phyloP scores from a whole-genome alignment of 2,329 filamentous ascomycete genomes.

The Ascomycota sp. region DNA sequence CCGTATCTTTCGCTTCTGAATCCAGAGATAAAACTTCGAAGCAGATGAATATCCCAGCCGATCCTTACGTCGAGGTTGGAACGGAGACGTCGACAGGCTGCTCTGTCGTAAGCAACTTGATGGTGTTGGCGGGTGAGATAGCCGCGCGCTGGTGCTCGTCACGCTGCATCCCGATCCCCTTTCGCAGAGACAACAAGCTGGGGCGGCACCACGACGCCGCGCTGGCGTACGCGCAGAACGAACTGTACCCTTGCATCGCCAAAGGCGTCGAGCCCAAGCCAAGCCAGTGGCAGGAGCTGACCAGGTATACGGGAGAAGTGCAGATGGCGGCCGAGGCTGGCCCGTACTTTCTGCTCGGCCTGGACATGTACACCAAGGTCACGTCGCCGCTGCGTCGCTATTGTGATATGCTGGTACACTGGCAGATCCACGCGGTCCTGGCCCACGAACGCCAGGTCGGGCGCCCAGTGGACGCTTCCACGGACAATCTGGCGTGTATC shows the following conservation, averaged over 20 bases:
- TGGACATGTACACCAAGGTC: conserved; percentile 39
- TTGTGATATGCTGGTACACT: conserved; percentile 41
- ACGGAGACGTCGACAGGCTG: conserved; percentile 11
- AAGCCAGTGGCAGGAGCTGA: conserved; percentile 10
- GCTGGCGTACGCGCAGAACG: conserved; percentile 15
- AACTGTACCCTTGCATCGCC: conserved; percentile 14
- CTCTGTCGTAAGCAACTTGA: conserved; percentile 20
- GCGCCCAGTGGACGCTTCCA: conserved; percentile 7
- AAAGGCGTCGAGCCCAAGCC: conserved; percentile 13
- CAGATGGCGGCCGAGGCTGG: conserved; percentile 31
- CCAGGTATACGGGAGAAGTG: conserved; percentile 22
- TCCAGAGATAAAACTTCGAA: conserved; percentile 3
- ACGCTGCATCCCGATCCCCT: conserved; percentile 38
- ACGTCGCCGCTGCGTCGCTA: conserved; percentile 48
- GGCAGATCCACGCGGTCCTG: conserved; percentile 43
- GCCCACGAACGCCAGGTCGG: conserved; percentile 19
- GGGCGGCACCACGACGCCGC: conserved; percentile 14
- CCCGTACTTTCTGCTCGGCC: conserved; percentile 35
- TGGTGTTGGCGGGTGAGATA: conserved; percentile 42
- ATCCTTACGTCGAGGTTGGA: conserved; percentile 27
- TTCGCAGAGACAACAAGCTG: conserved; percentile 26
- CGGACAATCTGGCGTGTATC: conserved; percentile 13
- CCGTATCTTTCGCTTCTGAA: conserved; percentile 20
- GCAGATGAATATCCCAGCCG: conserved; percentile 15
- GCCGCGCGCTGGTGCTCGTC: conserved; percentile 39